Conservation (phyloP, 192 early-diverging fungal species). For the Coemansia sp. region DNA sequence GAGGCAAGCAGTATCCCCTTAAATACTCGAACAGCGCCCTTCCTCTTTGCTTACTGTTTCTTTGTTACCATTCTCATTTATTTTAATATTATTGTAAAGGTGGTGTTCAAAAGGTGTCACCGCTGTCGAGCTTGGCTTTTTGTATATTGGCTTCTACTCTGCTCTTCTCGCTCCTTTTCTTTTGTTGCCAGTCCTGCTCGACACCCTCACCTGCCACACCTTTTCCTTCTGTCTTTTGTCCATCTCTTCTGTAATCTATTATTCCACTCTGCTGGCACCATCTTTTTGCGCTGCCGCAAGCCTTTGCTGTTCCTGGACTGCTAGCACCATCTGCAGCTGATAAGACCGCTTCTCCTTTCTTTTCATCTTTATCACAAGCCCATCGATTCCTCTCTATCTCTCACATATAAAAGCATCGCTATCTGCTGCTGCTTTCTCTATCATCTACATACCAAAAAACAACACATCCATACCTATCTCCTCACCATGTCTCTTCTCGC, state of each 20-base stretch:
- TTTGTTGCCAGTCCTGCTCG: conserved; percentile 6
- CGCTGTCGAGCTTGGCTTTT: background rate
- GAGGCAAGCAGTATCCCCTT: background rate
- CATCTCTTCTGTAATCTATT: conserved; percentile 20
- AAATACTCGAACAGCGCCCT: background rate
- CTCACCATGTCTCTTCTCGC: conserved; percentile 4
- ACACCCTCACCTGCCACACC: background rate
- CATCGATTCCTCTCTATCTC: background rate
- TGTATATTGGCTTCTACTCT: conserved; percentile 2
- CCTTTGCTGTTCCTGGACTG: conserved; percentile 3
- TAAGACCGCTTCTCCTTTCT: conserved; percentile 1
- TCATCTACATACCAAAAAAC: background rate
- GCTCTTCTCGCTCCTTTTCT: conserved; percentile 4
- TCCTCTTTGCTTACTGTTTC: conserved; percentile 5
- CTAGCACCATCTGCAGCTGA: conserved; percentile 6
- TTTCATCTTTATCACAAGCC: conserved; percentile 9
- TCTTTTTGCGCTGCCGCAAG: background rate
- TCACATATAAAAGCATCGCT: conserved; percentile 2
- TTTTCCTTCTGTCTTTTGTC: background rate
- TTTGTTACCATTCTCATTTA: background rate
- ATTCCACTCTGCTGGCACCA: conserved; percentile 4
- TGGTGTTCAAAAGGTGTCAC: conserved; percentile 5
- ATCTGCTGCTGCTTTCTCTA: background rate
- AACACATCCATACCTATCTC: no score
- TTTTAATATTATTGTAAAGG: background rate